Conservation (phyloP, 345 rosid species). For the Salix arbutifolia region DNA sequence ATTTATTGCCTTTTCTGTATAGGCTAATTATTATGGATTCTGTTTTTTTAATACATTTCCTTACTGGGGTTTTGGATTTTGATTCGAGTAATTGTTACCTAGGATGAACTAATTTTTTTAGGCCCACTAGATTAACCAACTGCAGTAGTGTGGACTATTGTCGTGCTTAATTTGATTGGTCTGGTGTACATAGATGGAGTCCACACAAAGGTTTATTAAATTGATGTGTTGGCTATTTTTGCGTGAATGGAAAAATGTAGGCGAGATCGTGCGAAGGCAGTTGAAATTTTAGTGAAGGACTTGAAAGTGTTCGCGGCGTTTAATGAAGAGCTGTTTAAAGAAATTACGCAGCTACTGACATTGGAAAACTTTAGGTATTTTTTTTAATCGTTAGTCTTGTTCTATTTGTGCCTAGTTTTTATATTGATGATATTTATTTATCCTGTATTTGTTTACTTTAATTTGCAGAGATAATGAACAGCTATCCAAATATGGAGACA, state of each 20-base stretch:
- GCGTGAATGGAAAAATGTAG: constrained; percentile 25
- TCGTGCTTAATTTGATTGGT: background rate
- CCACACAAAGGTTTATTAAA: background rate
- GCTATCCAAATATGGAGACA: constrained; percentile 79
- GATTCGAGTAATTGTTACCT: background rate
- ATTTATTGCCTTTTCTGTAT: background rate
- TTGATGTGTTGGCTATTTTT: background rate
- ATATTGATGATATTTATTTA: background rate
- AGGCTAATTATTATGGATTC: background rate
- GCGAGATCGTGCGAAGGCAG: constrained; percentile 75
- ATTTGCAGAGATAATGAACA: constrained; percentile 74
- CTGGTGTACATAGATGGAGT: background rate
- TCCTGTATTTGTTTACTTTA: constrained; percentile 14
- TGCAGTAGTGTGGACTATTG: background rate
- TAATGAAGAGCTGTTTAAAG: constrained; percentile 80
- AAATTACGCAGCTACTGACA: constrained; percentile 72
- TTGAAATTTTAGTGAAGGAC: constrained; percentile 82
- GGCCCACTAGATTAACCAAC: background rate
- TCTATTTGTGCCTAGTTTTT: background rate
- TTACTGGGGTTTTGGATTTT: background rate
- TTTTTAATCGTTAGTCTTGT: background rate
- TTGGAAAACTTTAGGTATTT: constrained; percentile 76
- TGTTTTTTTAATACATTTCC: background rate
- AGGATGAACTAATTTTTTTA: background rate
- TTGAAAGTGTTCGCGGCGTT: constrained; percentile 76